Percentiles rank a stretch among this genome's conserved stretches.
Conservation (phyloP, 352 stramenopile species). For the Phytophthora ohioensis region DNA sequence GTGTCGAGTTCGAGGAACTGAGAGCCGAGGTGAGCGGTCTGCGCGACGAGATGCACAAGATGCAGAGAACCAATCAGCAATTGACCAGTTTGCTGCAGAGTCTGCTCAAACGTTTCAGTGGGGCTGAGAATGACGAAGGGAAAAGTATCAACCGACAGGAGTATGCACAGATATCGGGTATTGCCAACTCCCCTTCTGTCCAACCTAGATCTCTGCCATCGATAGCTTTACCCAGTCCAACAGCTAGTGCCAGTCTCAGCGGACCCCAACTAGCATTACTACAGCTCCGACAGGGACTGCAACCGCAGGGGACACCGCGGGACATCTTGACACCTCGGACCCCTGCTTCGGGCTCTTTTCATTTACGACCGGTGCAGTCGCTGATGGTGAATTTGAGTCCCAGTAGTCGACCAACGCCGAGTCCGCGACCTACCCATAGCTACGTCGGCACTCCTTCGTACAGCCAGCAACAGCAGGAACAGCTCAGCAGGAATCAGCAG, state of each 20-base stretch:
- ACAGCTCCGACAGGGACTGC: slow-evolving; percentile 43
- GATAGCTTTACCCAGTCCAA: slow-evolving; percentile 42
- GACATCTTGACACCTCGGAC: slow-evolving; percentile 41
- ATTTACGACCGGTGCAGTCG: slow-evolving; percentile 60
- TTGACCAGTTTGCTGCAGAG: slow-evolving; percentile 66
- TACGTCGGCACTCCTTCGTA: slow-evolving; percentile 41
- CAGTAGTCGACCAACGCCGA: slow-evolving; percentile 35
- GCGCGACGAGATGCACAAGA: slow-evolving; percentile 72
- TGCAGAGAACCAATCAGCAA: slow-evolving; percentile 75
- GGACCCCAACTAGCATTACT: slow-evolving; percentile 41
- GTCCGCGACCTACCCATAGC: slow-evolving; percentile 31
- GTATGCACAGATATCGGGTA: slow-evolving; percentile 3
- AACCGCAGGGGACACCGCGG: slow-evolving; percentile 31
- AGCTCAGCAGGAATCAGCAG: slow-evolving; percentile 32
- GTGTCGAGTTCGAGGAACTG: slow-evolving; percentile 80
- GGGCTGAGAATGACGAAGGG: slow-evolving; percentile 23
- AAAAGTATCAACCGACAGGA: slow-evolving; percentile 26
- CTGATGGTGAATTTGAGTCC: slow-evolving; percentile 43
- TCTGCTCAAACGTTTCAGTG: slow-evolving; percentile 43
- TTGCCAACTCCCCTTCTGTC: slow-evolving; percentile 22
- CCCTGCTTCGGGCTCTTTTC: slow-evolving; percentile 45
- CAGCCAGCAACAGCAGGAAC: slow-evolving; percentile 35
- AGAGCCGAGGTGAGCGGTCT: slow-evolving; percentile 60
- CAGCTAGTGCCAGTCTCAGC: slow-evolving; percentile 21
- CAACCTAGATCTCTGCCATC: slow-evolving; percentile 30